Percentiles rank a stretch among this genome's conserved stretches.
These are phyloP conservation scores for Elongisporangium anandrum DNA, from an alignment of 352 stramenopile genomes.

Conservation along the genomic window DNA sequence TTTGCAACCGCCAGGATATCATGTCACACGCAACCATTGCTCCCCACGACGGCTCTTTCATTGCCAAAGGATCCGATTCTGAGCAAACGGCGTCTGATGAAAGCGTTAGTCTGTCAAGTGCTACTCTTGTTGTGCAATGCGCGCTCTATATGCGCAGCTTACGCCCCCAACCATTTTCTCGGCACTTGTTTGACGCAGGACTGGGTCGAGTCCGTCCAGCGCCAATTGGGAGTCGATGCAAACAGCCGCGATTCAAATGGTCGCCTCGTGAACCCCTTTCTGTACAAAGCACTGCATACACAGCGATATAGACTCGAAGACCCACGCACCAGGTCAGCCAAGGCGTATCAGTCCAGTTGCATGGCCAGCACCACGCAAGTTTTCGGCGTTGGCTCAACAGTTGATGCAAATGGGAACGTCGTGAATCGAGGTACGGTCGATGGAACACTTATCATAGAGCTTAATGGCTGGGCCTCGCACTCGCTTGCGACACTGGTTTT, in stretches of 20 bases:
- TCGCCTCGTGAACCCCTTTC: conserved; percentile 32
- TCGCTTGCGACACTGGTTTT: conserved; percentile 28
- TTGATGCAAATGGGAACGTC: conserved; percentile 13
- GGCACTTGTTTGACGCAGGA: conserved; percentile 32
- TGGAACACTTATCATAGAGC: conserved; percentile 24
- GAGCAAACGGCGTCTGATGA: too few species aligned
- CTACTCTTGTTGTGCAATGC: neutral
- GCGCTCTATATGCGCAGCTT: conserved; percentile 3
- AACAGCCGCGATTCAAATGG: conserved; percentile 18
- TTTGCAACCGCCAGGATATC: too few species aligned
- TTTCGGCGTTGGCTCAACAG: conserved; percentile 17
- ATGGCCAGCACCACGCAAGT: conserved; percentile 14
- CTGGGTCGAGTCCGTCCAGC: conserved; percentile 31
- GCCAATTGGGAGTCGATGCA: conserved; percentile 10
- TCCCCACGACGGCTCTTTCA: too few species aligned
- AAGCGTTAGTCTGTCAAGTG: neutral
- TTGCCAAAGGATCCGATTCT: too few species aligned
- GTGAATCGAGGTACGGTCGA: conserved; percentile 11
- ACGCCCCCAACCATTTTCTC: conserved; percentile 36
- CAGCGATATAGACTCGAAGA: conserved; percentile 26
- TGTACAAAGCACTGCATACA: conserved; percentile 29
- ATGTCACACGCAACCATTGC: too few species aligned
- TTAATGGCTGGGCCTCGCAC: conserved; percentile 40
- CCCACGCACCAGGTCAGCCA: conserved; percentile 9
- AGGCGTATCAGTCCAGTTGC: conserved; percentile 9